These are phyloP conservation scores for Aspergillus spinulosporus DNA, from an alignment of 2,329 filamentous ascomycete genomes.

Conservation along the genomic window DNA sequence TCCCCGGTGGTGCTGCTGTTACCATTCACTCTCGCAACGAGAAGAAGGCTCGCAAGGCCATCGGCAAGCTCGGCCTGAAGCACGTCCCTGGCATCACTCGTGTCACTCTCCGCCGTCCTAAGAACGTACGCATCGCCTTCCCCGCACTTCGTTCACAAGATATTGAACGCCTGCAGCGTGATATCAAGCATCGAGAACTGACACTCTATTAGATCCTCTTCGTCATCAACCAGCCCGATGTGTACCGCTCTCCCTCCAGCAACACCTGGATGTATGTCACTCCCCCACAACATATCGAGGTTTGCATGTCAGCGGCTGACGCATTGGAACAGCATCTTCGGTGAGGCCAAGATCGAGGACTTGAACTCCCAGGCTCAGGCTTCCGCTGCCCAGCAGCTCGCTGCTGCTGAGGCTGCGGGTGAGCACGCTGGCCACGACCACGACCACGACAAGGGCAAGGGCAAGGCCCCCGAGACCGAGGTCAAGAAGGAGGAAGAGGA, in stretches of 20 bases:
- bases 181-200: slow-evolving; percentile 18
- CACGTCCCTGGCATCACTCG: slow-evolving; percentile 96
- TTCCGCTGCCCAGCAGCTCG: slow-evolving; percentile 92
- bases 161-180: not conserved
- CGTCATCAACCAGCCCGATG: slow-evolving; percentile 99
- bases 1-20: slow-evolving; percentile 82
- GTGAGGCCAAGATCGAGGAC: slow-evolving; percentile 99
- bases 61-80: slow-evolving; percentile 96
- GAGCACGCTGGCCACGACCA: slow-evolving; percentile 58
- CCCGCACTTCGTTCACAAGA: slow-evolving; percentile 18
- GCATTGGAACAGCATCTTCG: slow-evolving; percentile 74
- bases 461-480: slow-evolving; percentile 63
- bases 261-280: slow-evolving; percentile 96
- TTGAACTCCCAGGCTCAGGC: slow-evolving; percentile 97
- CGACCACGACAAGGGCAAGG: slow-evolving; percentile 65
- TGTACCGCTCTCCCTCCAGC: slow-evolving; percentile 98
- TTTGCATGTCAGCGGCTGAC: slow-evolving; percentile 25
- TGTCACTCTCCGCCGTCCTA: slow-evolving; percentile 95
- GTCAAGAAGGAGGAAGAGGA: slow-evolving; percentile 74
- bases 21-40: slow-evolving; percentile 98
- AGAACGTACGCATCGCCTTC: slow-evolving; percentile 73
- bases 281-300: not conserved
- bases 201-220: slow-evolving; percentile 76
- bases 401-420: slow-evolving; percentile 66
- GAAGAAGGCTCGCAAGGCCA: slow-evolving; percentile 99